These are phyloP conservation scores for Picea sitchensis DNA, from an alignment of 75 land plant genomes.

Conservation along the genomic window DNA sequence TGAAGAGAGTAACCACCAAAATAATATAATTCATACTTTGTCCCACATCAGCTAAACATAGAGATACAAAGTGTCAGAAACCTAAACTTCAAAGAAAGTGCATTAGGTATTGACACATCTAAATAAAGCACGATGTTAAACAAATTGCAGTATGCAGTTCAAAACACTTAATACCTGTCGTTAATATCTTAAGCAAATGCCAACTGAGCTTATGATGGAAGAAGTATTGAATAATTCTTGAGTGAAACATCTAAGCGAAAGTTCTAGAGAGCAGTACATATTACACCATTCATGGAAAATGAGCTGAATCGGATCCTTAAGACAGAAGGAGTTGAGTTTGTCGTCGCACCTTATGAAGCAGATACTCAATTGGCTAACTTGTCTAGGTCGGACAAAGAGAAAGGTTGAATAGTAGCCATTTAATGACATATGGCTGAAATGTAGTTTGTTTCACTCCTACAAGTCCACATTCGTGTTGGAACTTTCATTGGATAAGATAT, in stretches of 20 bases:
- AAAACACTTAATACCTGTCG: neutral
- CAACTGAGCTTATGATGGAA: neutral
- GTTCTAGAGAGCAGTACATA: neutral
- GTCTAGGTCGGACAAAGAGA: constrained; percentile 34
- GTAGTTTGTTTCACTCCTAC: constrained; percentile 14
- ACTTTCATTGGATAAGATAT: neutral
- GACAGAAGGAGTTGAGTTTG: constrained; percentile 56
- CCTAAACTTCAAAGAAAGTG: too few species aligned
- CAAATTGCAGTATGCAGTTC: neutral
- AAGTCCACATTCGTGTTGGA: neutral
- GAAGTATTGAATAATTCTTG: constrained; percentile 37
- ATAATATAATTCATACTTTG: neutral
- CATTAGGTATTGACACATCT: too few species aligned
- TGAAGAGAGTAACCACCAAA: neutral
- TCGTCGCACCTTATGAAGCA: constrained; percentile 97
- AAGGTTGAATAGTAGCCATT: constrained; percentile 70
- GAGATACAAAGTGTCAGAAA: too few species aligned
- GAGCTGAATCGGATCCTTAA: constrained; percentile 46
- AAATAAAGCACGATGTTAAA: too few species aligned
- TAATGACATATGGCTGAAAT: constrained; percentile 78
- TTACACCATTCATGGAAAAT: neutral
- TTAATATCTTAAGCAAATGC: neutral
- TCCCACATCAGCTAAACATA: too few species aligned
- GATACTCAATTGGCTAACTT: constrained; percentile 85
- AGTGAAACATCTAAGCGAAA: constrained; percentile 43